Evolutionary conservation across 129 eudicot species (phyloP), one percentile per base, ranked within the genome.

Genomic region (Mikania micrantha): DNA sequence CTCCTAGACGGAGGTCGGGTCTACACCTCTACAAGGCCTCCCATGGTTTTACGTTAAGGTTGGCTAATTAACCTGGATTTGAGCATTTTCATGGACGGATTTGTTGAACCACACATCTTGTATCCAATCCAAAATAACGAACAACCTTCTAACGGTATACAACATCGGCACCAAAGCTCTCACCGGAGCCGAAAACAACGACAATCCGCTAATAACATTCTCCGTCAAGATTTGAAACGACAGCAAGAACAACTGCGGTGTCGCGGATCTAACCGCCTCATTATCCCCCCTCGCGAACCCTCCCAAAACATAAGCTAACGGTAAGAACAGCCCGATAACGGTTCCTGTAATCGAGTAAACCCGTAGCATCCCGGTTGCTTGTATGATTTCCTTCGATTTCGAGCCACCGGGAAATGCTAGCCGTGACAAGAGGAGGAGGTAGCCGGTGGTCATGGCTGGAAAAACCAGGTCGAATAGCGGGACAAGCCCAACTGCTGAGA

Each of bases 271-370:
- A 38, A 88, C 96, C 0, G 98, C 98, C 22, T 92, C 83, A 2
- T 88, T 83, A 41, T 92, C 98, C 2, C 96, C 98, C 34, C 96
- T 80, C 0, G 95, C 95, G 41, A 88, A 92, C 27, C 96, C 98
- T 7, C 98, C 98, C 60, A 92, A 71, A 3, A 88, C 95, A 52
- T 92, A 88, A 4, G 98, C 96, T 69, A 92, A 62, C 2, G 98
- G 98, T 74, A 88, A 66, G 64, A 92, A 85, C 76, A 92, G 19
- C 21, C 98, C 98, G 21, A 92, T 66, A 0, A 83, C 75, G 0
- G 91, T 88, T 11, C 98, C 98, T 28, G 77, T 29, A 3, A 92
- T 16, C 3, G 84, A 79, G 19, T 88, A 86, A 5, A 69, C 15
- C 16, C 96, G 81, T 20, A 92, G 74, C 0, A 82, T 15, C 19